Evolutionary conservation across 208 protist genomes (phyloP), one percentile per base, ranked within the genome.

Genomic region (Trypanosoma platydactyli): DNA sequence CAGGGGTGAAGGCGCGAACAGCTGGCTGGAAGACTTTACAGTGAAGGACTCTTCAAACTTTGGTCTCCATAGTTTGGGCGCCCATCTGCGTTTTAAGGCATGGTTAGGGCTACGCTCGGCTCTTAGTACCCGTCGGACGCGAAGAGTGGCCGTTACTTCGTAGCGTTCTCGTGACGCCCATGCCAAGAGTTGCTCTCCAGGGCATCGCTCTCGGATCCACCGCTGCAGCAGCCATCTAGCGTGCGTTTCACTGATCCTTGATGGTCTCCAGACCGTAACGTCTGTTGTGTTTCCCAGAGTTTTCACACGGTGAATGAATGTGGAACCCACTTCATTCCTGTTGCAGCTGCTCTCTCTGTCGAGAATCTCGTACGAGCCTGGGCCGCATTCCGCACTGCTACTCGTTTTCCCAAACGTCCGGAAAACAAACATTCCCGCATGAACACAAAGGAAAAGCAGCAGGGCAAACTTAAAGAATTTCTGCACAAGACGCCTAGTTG

Each of bases 111-210:
- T 79, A 2, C 44, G 53, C n/a, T 24, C 27, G 9, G 51, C 70
- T 16, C 38, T 66, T 20, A 81, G 61, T 24, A 51, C 54, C 22
- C 45, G 20, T 22, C 42, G 20, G 18, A 64, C 60, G 41, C 60
- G 68, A 59, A 84, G 64, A 15, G 77, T 81, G 11, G 79, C 70
- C 7, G 75, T 79, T 3, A 5, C 29, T 25, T 68, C 68, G 33
- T 72, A 88, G 5, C 83, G 83, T 61, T 88, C 76, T 1, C 76
- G 71, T 49, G 83, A 84, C 5, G 83, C 78, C 73, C 64, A 78
- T 6, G n/a, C 5, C 3, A 84, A 59, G 15, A 71, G 54, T 18
- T 16, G 56, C 64, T 89, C 77, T 24, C 30, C 15, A 5, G 69
- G 57, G 51, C 83, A 89, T 33, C 48, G 42, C 33, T 73, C 40